phyloP scores from a whole-genome alignment of 2,329 filamentous ascomycete genomes.

The Exophiala dermatitidis region DNA sequence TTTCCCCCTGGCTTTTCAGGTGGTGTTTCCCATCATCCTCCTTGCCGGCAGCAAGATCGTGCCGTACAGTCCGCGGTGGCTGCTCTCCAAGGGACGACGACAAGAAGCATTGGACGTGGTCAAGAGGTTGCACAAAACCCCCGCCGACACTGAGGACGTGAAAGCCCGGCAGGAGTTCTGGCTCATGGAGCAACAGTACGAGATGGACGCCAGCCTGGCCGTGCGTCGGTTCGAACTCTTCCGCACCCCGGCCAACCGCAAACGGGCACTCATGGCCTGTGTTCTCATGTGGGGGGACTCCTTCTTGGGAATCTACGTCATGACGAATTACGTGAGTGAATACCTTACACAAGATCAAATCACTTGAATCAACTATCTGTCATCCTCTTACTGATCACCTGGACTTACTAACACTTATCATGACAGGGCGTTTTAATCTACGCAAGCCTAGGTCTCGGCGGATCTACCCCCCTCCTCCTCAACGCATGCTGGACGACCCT shows the following conservation, averaged over 20 bases:
- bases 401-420: slow-evolving; percentile 20
- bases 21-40: slow-evolving; percentile 30
- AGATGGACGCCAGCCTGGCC: slow-evolving; percentile 30
- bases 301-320: slow-evolving; percentile 29
- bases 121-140: slow-evolving; percentile 30
- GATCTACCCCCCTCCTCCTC: slow-evolving; percentile 39
- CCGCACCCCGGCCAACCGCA: slow-evolving; percentile 36
- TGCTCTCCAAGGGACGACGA: slow-evolving; percentile 34
- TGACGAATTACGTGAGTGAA: slow-evolving; percentile 14
- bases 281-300: slow-evolving; percentile 39
- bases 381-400: too few species aligned
- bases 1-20: slow-evolving; percentile 33
- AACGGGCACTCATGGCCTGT: slow-evolving; percentile 36
- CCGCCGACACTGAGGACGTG: slow-evolving; percentile 31
- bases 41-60: slow-evolving; percentile 29
- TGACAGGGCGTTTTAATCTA: slow-evolving; percentile 40
- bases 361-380: too few species aligned
- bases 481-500: slow-evolving; percentile 42
- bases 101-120: slow-evolving; percentile 34
- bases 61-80: slow-evolving; percentile 32
- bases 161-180: slow-evolving; percentile 38
- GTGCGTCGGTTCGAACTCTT: slow-evolving; percentile 37
- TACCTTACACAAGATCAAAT: too few species aligned
- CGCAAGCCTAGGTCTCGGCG: slow-evolving; percentile 33
- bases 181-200: slow-evolving; percentile 40